Evolutionary conservation across 176 grass and related monocot species (phyloP).

Genomic region (Dactylis glomerata): DNA sequence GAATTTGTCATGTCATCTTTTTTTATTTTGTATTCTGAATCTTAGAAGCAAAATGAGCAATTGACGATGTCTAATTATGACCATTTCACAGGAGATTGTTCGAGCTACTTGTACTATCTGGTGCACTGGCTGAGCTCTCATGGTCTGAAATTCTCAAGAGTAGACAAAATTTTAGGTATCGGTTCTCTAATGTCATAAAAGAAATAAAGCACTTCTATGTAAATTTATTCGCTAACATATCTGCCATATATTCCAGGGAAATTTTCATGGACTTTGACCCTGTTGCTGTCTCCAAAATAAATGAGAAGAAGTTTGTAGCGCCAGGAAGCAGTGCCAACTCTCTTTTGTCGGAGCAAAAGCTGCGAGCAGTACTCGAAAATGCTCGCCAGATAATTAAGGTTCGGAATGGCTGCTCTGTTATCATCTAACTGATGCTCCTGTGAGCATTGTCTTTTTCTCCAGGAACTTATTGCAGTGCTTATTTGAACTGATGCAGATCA

Average conservation of each 20-base stretch:
- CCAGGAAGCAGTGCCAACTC: slow-evolving; percentile 51
- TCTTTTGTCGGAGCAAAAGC: slow-evolving; percentile 85
- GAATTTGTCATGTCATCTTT: background rate
- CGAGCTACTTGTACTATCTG: slow-evolving; percentile 79
- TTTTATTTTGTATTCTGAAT: background rate
- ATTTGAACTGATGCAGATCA: slow-evolving; percentile 49
- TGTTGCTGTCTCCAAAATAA: slow-evolving; percentile 61
- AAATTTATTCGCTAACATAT: slow-evolving; percentile 24
- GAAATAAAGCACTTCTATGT: background rate
- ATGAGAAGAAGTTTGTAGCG: slow-evolving; percentile 69
- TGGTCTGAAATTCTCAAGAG: slow-evolving; percentile 90
- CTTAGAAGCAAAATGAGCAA: background rate
- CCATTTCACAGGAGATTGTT: slow-evolving; percentile 73
- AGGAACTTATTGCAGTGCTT: slow-evolving; percentile 22
- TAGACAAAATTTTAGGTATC: slow-evolving; percentile 86
- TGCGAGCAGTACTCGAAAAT: slow-evolving; percentile 76
- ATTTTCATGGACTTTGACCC: slow-evolving; percentile 77
- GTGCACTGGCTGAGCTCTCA: slow-evolving; percentile 83
- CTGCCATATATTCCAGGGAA: slow-evolving; percentile 59
- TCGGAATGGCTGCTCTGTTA: slow-evolving; percentile 3
- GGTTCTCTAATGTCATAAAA: background rate
- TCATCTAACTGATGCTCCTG: background rate
- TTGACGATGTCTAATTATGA: slow-evolving; percentile 26
- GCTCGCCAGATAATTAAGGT: slow-evolving; percentile 77
- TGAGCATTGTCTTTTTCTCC: background rate